These are phyloP conservation scores for Collybia sordida DNA, from an alignment of 768 basidiomycete species.

Conservation along the genomic window DNA sequence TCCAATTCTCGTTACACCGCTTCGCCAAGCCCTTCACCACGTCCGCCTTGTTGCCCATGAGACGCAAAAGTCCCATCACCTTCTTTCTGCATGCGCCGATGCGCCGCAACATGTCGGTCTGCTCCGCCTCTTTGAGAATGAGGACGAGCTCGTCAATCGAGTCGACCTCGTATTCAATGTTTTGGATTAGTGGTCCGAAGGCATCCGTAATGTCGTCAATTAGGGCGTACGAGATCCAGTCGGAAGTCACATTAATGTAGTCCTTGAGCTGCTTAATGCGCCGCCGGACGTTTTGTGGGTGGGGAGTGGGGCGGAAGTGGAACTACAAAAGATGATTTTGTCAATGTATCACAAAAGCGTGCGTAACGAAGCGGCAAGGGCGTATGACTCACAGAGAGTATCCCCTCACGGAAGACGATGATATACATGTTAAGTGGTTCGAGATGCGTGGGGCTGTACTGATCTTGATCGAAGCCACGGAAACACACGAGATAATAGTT, in stretches of 20 bases:
- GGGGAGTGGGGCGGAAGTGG: constrained; percentile 96
- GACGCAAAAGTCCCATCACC: constrained; percentile 93
- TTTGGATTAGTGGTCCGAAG: constrained; percentile 97
- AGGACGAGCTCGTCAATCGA: constrained; percentile 97
- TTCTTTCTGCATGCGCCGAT: constrained; percentile 99
- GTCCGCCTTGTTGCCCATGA: constrained; percentile 99
- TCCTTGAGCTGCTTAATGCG: constrained; percentile 99
- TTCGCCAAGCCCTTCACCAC: constrained; percentile 99
- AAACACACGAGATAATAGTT: constrained; percentile 99
- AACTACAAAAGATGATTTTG: constrained; percentile 51
- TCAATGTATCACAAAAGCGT: background rate
- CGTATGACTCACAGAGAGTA: constrained; percentile 69
- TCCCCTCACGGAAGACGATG: constrained; percentile 97
- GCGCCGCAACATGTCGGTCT: constrained; percentile 95
- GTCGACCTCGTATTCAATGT: constrained; percentile 99
- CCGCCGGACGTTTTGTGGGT: constrained; percentile 96
- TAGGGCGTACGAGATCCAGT: constrained; percentile 99
- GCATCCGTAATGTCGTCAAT: constrained; percentile 99
- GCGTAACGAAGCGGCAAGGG: background rate
- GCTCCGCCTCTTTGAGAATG: constrained; percentile 93
- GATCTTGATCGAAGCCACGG: constrained; percentile 98
- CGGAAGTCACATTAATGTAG: constrained; percentile 97
- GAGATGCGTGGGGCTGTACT: constrained; percentile 93
- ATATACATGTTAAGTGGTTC: constrained; percentile 99
- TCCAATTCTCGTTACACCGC: constrained; percentile 98